phyloP scores from a whole-genome alignment of 179 eudicot genomes.

The Carnegiea gigantea region DNA sequence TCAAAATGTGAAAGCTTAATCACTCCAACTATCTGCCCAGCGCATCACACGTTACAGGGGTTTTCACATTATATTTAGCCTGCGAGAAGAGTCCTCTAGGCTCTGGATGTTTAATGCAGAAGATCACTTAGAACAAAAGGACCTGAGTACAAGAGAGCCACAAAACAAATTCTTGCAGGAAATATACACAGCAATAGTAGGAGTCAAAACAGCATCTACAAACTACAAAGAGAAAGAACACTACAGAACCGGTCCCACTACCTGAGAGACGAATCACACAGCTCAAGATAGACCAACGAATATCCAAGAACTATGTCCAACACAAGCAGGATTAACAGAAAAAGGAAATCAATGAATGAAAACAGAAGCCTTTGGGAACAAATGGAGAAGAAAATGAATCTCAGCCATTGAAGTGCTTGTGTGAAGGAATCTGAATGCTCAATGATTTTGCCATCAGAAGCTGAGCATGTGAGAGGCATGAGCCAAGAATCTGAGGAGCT shows the following conservation, averaged over 20 bases:
- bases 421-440: constrained; percentile 30
- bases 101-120: background rate
- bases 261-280: background rate
- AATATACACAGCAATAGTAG: background rate
- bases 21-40: background rate
- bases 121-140: background rate
- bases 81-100: too few species aligned
- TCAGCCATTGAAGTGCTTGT: constrained; percentile 29
- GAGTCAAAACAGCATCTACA: background rate
- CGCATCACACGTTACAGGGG: background rate
- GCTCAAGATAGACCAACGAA: background rate
- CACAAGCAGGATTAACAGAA: constrained; percentile 16
- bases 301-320: background rate
- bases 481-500: constrained; percentile 28
- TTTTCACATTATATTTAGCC: too few species aligned
- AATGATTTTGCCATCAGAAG: constrained; percentile 11
- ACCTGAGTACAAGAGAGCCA: background rate
- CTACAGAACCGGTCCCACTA: background rate
- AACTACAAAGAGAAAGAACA: background rate
- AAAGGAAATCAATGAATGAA: constrained; percentile 21
- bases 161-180: background rate
- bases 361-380: constrained; percentile 34
- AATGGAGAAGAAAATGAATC: constrained; percentile 32
- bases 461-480: constrained; percentile 26
- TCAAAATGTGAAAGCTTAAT: background rate